A percentile compares a stretch with the other conserved stretches of the same genome.
phyloP scores from a whole-genome alignment of 768 basidiomycete genomes.

The Hygrocybe punicea region DNA sequence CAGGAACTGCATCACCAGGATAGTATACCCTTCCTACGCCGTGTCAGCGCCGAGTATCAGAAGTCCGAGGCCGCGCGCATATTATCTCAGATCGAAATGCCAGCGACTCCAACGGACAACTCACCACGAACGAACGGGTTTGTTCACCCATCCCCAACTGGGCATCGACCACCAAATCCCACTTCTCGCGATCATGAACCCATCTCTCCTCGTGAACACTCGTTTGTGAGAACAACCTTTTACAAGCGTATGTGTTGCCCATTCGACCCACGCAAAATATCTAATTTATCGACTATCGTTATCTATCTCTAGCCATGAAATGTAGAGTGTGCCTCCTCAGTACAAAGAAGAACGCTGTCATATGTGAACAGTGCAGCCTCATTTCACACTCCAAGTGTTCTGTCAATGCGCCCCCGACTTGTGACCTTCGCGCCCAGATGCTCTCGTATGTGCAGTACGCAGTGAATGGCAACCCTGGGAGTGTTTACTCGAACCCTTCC shows the following conservation, averaged over 20 bases:
- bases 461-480: conserved; percentile 56
- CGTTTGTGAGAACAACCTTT: conserved; percentile 90
- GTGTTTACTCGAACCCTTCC: conserved; percentile 50
- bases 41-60: conserved; percentile 83
- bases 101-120: conserved; percentile 41
- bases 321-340: conserved; percentile 79
- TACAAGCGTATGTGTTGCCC: conserved; percentile 67
- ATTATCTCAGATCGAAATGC: conserved; percentile 45
- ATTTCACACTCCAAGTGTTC: conserved; percentile 82
- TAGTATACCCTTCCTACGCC: conserved; percentile 90
- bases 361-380: conserved; percentile 87
- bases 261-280: conserved; percentile 7
- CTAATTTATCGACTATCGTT: conserved; percentile 6
- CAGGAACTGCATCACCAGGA: conserved; percentile 88
- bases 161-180: conserved; percentile 29
- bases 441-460: conserved; percentile 75
- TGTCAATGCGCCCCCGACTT: conserved; percentile 68
- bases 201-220: conserved; percentile 67
- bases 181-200: conserved; percentile 40
- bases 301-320: conserved; percentile 58
- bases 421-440: conserved; percentile 79
- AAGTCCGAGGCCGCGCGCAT: conserved; percentile 64
- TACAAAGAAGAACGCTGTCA: conserved; percentile 82
- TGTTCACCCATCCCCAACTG: conserved; percentile 35
- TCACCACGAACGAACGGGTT: conserved; percentile 34